Base-by-base conservation (phyloP, 2,329 filamentous ascomycete species). In the Tolypocladium tropicale region DNA sequence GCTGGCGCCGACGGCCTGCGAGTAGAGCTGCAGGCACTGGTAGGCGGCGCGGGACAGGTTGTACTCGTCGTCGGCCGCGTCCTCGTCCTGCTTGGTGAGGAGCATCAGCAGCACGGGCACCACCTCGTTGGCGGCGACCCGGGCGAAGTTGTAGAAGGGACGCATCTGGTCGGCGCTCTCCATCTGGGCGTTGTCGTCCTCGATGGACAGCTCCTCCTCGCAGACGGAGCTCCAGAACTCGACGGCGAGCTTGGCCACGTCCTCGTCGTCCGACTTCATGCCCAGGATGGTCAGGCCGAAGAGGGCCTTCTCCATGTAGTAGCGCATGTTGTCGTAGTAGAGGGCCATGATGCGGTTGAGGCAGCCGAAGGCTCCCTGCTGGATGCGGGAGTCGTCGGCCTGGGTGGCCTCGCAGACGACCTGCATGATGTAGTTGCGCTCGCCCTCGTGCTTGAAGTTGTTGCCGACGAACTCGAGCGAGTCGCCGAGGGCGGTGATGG, bases 211-310 rank as follows among this genome's bases (percentile, higher is more conserved):
- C 74, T 99, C 94, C 75, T 99, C 94, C 72, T 99, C 94, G 73
- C 94, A 99, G 52, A 99, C 94, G n/a, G 94, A 96, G 78, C 93
- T 97, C 94, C 94, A 99, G 77, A 99, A 99, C 72, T 99, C 94
- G 63, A 99, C 91, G 39, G 94, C 94, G 56, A 99, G 81, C 81
- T 99, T 99, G 60, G 94, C 89, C 55, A 99, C 94, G 70, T 99
- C 94, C 73, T 99, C 94, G 65, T 99, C 94, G 9, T 92, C 87
- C 66, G 85, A 95, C 83, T 96, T 96, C 94, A 99, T 99, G 64
- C 94, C 94, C 70, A 96, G 86, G 61, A 99, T 96, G 41, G 94
- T 99, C 43, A 99, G 81, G 57, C 94, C 94, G 66, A 99, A 99
- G 48, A 99, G 82, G 37, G 94, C 94, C 83, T 97, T 97, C 80